Evolutionary conservation across 495 filamentous ascomycete genomes (phyloP), one percentile per base, ranked within the genome.

Genomic region (Bombardia bombarda): DNA sequence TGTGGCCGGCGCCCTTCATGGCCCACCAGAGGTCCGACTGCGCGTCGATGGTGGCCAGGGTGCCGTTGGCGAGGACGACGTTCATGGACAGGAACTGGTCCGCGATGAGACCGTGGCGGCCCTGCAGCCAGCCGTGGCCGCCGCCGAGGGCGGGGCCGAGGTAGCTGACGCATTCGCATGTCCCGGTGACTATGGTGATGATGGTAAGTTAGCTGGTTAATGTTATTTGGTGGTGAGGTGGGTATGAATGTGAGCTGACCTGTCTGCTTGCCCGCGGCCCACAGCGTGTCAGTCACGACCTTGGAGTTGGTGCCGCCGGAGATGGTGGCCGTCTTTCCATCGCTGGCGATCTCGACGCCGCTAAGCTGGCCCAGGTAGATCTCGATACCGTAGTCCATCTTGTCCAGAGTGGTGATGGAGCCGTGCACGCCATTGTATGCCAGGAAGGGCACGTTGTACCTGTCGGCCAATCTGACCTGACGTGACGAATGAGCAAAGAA

Each of bases 61-160:
- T 49, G 10, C 79, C 81, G 46, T 77, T 58, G n/a, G 78, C 76
- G 4, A 78, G 61, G 0, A 84, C 75, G 10, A 83, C 51, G 20
- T 69, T 67, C 46, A 68, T 50, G 0, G 70, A 74, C 3, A 77
- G 45, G 22, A 80, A 66, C 34, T 76, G 68, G 42, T 85, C 80
- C 7, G 69, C 58, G n/a, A 82, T 45, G 21, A 85, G 68, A 1
- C 81, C 80, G 52, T 82, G 57, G 28, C 61, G 63, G 14, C 80
- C 79, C 56, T 80, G 72, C 7, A 77, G 66, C 51, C 63, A 68
- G 18, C 81, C 79, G 48, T 80, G 74, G 20, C 80, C 80, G 40
- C 78, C 80, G 17, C 81, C 80, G 10, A 84, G 72, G 0, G 60
- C 69, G 9, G 75, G 73, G 5, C 77, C 78, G 2, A 80, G 47